Evolutionary conservation across 2,329 filamentous ascomycete species (phyloP).

Genomic region (Magnaporthiopsis incrustans): DNA sequence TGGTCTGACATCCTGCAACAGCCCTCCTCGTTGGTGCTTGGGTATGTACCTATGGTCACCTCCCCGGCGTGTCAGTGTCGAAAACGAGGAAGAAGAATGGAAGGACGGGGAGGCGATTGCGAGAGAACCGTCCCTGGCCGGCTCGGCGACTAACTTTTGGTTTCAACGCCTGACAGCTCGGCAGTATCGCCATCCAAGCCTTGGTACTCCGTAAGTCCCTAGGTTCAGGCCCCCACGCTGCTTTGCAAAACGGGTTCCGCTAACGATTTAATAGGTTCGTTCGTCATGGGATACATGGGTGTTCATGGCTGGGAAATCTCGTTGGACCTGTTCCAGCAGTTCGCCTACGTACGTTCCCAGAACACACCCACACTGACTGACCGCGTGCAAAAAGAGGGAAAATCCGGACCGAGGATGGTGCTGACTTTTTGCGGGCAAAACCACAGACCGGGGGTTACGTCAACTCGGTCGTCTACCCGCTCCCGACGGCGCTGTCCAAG

Average conservation of each 20-base stretch:
- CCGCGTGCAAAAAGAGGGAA: background rate
- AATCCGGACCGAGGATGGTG: background rate
- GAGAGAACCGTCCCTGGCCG: background rate
- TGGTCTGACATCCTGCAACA: background rate
- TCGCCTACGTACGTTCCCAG: constrained; percentile 6
- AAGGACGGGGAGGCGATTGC: no score
- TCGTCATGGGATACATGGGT: background rate
- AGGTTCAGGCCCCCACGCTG: no score
- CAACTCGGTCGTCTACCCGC: background rate
- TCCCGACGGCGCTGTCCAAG: constrained; percentile 9
- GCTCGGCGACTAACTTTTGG: constrained; percentile 1
- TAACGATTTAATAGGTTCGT: constrained; percentile 3
- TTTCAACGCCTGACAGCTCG: background rate
- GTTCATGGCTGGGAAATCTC: background rate
- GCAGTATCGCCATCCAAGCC: constrained; percentile 2
- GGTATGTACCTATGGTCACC: background rate
- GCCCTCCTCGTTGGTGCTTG: background rate
- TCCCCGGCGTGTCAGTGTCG: no score
- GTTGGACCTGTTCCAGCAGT: background rate
- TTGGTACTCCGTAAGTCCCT: constrained; percentile 3
- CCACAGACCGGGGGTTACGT: constrained; percentile 1
- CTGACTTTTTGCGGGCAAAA: background rate
- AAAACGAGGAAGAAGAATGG: background rate
- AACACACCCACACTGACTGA: background rate
- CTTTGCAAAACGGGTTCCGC: background rate